Evolutionary conservation across 306 rosid species (phyloP), one percentile per base, ranked within the genome.

Genomic region (Rosa multiflora): DNA sequence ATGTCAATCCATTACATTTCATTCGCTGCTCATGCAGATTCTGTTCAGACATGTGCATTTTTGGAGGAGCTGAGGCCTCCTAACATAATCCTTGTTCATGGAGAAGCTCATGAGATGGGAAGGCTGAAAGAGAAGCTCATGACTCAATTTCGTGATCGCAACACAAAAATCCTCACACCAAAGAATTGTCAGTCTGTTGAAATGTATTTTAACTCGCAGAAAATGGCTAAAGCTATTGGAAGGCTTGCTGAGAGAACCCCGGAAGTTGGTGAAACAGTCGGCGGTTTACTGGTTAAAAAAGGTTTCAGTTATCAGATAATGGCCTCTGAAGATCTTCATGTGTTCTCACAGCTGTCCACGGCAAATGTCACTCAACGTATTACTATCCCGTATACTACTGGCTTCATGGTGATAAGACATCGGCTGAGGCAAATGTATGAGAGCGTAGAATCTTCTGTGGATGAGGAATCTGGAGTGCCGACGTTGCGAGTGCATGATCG

Each of bases 101-200:
- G 97, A 76, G 97, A 90, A 84, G 97, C 97, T 69, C 92, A 92
- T 77, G 97, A 92, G 83, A 94, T 94, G 99, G 99, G 95, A 21
- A 87, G 97, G 92, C 92, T 94, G 75, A 94, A 92, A 78, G 97
- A 94, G 91, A 94, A 92, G 88, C 99, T 92, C 39, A 72, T 74
- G 49, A 81, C 75, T 68, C 97, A 94, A 82, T 92, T 94, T 84
- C 88, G 91, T 20, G 99, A 92, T 75, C 88, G 99, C 21, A 91
- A 86, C 85, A 87, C 97, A 17, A 92, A 91, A 76, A 87, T 94
- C 83, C 91, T 92, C 39, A 94, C 97, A 67, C 99, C 99, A 1
- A 94, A 86, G 86, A 94, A 94, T 72, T 94, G 99, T 73, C 97
- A 91, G 80, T 91, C 99, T 23, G 92, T 94, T 80, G 93, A 94